phyloP scores from a whole-genome alignment of 441 rosid species.

The Euphorbia celastroides region DNA sequence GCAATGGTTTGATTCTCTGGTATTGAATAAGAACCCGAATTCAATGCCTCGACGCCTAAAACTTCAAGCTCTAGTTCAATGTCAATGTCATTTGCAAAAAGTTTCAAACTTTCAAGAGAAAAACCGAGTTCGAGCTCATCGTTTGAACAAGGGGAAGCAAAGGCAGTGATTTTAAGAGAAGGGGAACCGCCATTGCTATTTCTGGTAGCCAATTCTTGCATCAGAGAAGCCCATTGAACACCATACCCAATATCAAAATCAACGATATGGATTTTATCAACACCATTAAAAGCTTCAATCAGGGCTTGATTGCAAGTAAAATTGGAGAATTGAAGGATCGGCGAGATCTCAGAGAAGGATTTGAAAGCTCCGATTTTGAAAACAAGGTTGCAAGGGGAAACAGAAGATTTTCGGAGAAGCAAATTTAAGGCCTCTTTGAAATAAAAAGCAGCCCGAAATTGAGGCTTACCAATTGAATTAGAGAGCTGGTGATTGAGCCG shows the following conservation, averaged over 20 bases:
- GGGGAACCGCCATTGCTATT: slow-evolving; percentile 42
- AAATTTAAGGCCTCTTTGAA: slow-evolving; percentile 79
- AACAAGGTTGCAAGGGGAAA: slow-evolving; percentile 37
- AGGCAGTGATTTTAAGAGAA: slow-evolving; percentile 52
- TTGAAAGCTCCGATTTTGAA: slow-evolving; percentile 64
- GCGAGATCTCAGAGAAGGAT: slow-evolving; percentile 57
- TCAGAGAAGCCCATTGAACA: slow-evolving; percentile 75
- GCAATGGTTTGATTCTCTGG: slow-evolving; percentile 41
- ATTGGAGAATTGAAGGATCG: slow-evolving; percentile 56
- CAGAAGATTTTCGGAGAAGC: slow-evolving; percentile 31
- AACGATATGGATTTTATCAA: slow-evolving; percentile 43
- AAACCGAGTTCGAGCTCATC: slow-evolving; percentile 48
- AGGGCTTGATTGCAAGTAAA: slow-evolving; percentile 69
- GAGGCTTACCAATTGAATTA: slow-evolving; percentile 62
- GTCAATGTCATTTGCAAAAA: slow-evolving; percentile 47
- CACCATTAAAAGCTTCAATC: slow-evolving; percentile 48
- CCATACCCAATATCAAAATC: slow-evolving; percentile 73
- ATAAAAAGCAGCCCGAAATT: slow-evolving; percentile 74
- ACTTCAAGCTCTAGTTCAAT: slow-evolving; percentile 51
- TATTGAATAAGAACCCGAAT: slow-evolving; percentile 31
- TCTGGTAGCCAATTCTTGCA: slow-evolving; percentile 61
- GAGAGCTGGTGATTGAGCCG: slow-evolving; percentile 99
- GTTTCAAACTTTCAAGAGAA: slow-evolving; percentile 45
- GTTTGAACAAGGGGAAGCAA: slow-evolving; percentile 44
- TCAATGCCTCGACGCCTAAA: slow-evolving; percentile 39